Evolutionary conservation across 176 grass and related monocot genomes (phyloP).

Genomic region (Elymus sibiricus): DNA sequence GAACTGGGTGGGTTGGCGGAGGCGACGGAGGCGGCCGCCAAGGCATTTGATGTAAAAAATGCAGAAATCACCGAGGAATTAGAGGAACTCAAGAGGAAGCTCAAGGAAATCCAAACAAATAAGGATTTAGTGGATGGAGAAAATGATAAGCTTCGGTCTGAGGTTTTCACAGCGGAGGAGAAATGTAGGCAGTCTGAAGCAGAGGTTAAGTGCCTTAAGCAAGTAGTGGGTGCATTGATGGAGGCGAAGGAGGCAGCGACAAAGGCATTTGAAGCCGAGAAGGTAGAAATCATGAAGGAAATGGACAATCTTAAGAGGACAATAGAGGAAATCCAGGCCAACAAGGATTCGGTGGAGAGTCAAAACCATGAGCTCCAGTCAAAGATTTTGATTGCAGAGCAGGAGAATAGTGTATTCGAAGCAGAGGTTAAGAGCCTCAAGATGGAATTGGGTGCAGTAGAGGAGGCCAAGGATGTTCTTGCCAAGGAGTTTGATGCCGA

Average conservation of each 20-base stretch:
- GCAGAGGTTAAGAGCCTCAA: slow-evolving; percentile 9
- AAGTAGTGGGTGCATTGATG: slow-evolving; percentile 1
- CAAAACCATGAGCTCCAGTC: background rate
- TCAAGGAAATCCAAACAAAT: background rate
- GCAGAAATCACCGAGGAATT: background rate
- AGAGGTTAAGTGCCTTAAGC: slow-evolving; percentile 1
- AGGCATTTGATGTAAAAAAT: background rate
- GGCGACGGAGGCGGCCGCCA: slow-evolving; percentile 7
- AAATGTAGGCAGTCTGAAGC: slow-evolving; percentile 4
- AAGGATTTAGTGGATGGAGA: background rate
- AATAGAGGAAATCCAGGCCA: background rate
- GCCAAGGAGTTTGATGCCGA: background rate
- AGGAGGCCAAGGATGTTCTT: slow-evolving; percentile 19
- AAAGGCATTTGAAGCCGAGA: background rate
- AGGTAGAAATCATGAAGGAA: background rate
- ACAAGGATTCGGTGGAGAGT: background rate
- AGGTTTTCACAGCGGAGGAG: background rate
- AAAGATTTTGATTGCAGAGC: background rate
- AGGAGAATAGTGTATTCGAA: background rate
- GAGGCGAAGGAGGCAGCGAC: slow-evolving; percentile 19
- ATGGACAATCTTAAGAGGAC: background rate
- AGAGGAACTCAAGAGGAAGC: background rate
- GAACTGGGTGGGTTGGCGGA: slow-evolving; percentile 15
- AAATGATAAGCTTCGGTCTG: background rate
- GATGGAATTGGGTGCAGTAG: slow-evolving; percentile 2